Percentiles rank a stretch among this genome's conserved stretches.
Evolutionary conservation across 139 green algal species (phyloP).

Genomic region (Asterochloris erici): DNA sequence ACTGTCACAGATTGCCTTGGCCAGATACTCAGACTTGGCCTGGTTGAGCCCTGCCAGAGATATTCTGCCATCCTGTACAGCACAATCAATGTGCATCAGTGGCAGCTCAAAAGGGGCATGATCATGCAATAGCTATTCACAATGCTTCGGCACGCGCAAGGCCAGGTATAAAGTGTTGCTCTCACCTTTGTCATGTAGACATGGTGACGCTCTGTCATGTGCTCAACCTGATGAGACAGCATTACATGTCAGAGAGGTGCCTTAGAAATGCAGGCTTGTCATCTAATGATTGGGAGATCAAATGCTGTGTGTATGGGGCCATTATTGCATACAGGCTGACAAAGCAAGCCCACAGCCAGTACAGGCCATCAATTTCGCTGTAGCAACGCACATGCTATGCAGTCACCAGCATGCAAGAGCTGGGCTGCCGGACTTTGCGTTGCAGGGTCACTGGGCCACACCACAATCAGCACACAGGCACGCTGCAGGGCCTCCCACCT

Average conservation of each 20-base stretch:
- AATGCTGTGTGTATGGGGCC: neutral
- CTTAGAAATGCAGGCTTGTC: neutral
- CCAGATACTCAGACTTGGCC: slow-evolving; percentile 86
- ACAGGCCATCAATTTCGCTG: neutral
- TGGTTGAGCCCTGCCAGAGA: slow-evolving; percentile 87
- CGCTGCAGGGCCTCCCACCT: slow-evolving; percentile 32
- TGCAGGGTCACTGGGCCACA: no score
- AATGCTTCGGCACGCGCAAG: no score
- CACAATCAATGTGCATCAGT: no score
- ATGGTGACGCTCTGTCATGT: slow-evolving; percentile 93
- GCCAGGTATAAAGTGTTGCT: no score
- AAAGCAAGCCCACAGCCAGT: neutral
- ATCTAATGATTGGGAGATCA: neutral
- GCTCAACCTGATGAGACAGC: slow-evolving; percentile 68
- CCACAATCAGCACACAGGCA: no score
- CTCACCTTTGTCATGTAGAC: slow-evolving; percentile 90
- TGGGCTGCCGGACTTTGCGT: no score
- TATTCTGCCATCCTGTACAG: slow-evolving; percentile 83
- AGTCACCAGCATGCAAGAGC: no score
- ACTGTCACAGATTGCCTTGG: slow-evolving; percentile 91
- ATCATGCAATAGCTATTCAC: no score
- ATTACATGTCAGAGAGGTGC: neutral
- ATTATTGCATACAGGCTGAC: neutral
- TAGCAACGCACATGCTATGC: no score
- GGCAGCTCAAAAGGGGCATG: no score